Percentiles rank a stretch among this genome's conserved stretches.
Evolutionary conservation across 75 land plant genomes (phyloP).

Genomic region (Sequoiadendron giganteum): DNA sequence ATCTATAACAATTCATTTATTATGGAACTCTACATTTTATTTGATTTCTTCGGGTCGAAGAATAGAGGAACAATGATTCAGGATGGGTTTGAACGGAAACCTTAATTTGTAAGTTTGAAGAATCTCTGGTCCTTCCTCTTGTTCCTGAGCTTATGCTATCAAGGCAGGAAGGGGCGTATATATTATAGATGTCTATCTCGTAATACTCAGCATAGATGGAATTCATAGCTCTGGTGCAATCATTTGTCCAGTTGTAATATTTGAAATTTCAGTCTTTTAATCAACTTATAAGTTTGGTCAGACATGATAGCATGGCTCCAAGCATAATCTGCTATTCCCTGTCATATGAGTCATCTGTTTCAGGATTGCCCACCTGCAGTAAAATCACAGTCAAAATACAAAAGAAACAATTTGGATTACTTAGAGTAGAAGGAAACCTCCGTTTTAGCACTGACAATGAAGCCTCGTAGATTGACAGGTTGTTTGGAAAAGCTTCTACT

Average conservation of each 20-base stretch:
- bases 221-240: constrained; percentile 26
- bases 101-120: not conserved
- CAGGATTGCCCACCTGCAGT: constrained; percentile 65
- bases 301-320: constrained; percentile 62
- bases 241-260: constrained; percentile 18
- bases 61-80: not conserved
- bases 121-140: constrained; percentile 6
- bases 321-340: constrained; percentile 56
- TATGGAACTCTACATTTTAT: too few relatives aligned
- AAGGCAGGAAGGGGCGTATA: constrained; percentile 51
- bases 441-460: constrained; percentile 49
- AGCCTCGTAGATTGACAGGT: constrained; percentile 70
- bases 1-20: too few relatives aligned
- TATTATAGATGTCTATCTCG: constrained; percentile 55
- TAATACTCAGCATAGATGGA: constrained; percentile 19
- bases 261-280: constrained; percentile 34
- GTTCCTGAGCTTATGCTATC: constrained; percentile 1
- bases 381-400: not conserved
- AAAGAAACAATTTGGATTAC: not conserved
- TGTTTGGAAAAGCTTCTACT: constrained; percentile 29
- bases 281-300: constrained; percentile 23
- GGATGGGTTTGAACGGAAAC: not conserved
- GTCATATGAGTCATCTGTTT: constrained; percentile 45
- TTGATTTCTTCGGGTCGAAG: too few relatives aligned
- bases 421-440: not conserved